These are phyloP conservation scores for Candida ponderosae DNA, from an alignment of 805 yeast species.

Conservation along the genomic window DNA sequence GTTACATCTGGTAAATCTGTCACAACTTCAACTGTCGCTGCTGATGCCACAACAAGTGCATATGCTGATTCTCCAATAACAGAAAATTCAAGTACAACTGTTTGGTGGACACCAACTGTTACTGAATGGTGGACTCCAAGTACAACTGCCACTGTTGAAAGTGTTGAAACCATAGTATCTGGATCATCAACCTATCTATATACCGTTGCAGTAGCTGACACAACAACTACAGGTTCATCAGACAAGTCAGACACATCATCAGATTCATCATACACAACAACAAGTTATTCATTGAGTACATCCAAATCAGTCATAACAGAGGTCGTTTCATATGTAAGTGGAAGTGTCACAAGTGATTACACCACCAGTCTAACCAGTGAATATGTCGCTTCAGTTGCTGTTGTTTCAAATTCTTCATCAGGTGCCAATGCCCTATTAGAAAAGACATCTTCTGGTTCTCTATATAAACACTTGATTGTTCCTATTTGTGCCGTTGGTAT, in stretches of 20 bases:
- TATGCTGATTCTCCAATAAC: background rate
- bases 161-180: background rate
- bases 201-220: background rate
- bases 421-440: constrained; percentile 1
- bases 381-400: background rate
- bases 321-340: background rate
- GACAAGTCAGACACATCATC: background rate
- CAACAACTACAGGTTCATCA: background rate
- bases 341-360: background rate
- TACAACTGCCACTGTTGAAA: background rate
- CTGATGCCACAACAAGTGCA: too few species aligned
- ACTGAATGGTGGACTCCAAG: background rate
- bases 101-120: constrained; percentile 6
- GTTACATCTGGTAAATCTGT: background rate
- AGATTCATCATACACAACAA: background rate
- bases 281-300: background rate
- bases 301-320: background rate
- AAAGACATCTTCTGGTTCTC: background rate
- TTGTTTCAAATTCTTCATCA: background rate
- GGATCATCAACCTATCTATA: background rate
- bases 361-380: background rate
- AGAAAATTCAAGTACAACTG: background rate
- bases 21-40: too few species aligned
- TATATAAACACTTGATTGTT: background rate
- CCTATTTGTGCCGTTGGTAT: constrained; percentile 1